A percentile compares a stretch with the other conserved stretches of the same genome.
phyloP scores from a whole-genome alignment of 257 asterid genomes.

The Scutellaria baicalensis region DNA sequence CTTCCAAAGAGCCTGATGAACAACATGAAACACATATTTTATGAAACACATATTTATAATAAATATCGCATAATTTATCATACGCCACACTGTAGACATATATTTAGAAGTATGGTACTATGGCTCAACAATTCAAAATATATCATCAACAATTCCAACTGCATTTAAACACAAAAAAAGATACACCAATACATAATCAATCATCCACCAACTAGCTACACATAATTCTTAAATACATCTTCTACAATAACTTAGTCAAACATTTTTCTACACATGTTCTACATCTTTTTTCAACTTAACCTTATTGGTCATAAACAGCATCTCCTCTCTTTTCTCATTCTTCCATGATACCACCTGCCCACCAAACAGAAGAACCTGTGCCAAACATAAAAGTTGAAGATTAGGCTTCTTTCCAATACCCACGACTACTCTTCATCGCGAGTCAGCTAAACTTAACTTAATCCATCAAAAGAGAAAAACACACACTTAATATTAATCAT shows the following conservation, averaged over 20 bases:
- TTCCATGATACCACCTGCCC: constrained; percentile 87
- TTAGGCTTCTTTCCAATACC: constrained; percentile 4
- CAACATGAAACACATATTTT: constrained; percentile 14
- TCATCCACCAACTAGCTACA: background rate
- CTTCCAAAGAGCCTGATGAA: constrained; percentile 48
- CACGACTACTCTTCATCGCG: background rate
- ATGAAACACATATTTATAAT: constrained; percentile 7
- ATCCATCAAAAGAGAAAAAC: background rate
- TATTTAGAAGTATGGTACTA: background rate
- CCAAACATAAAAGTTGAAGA: constrained; percentile 1
- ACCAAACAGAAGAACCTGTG: constrained; percentile 64
- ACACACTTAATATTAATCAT: background rate
- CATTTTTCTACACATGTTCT: background rate
- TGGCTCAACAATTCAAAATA: background rate
- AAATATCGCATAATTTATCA: background rate
- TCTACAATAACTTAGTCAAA: background rate
- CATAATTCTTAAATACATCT: background rate
- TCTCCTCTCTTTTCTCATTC: constrained; percentile 68
- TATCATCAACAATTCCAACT: background rate
- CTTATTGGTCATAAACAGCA: constrained; percentile 64
- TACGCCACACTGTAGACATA: background rate
- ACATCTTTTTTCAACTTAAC: constrained; percentile 24
- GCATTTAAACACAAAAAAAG: background rate
- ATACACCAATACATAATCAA: background rate
- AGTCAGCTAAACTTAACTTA: background rate